Conservation (phyloP, 345 rosid species). For the Excoecaria cochinchinensis region DNA sequence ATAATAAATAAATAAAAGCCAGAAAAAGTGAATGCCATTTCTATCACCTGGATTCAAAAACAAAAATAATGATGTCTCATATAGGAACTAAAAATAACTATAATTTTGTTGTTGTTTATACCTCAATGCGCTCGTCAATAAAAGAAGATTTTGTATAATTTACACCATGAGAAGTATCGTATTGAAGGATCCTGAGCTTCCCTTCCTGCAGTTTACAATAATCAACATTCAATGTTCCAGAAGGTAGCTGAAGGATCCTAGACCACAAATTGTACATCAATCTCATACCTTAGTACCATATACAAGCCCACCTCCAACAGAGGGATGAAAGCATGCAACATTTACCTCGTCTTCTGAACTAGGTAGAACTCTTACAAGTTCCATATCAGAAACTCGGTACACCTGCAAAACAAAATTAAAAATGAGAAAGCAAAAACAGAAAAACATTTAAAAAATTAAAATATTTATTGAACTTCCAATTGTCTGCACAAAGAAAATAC, state of each 20-base stretch:
- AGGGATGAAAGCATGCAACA: slow-evolving; percentile 85
- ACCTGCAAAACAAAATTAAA: slow-evolving; percentile 35
- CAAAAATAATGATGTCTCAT: neutral
- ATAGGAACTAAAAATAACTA: neutral
- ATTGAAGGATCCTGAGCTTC: slow-evolving; percentile 63
- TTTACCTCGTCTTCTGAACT: slow-evolving; percentile 87
- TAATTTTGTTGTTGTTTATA: slow-evolving; percentile 21
- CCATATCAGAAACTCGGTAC: slow-evolving; percentile 81
- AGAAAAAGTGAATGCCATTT: neutral
- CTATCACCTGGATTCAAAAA: neutral
- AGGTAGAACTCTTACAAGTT: slow-evolving; percentile 81
- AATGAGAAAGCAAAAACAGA: slow-evolving; percentile 2
- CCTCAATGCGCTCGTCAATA: slow-evolving; percentile 52
- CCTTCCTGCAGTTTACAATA: slow-evolving; percentile 61
- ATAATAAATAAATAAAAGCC: neutral
- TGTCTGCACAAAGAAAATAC: neutral
- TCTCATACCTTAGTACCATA: slow-evolving; percentile 69
- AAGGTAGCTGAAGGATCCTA: neutral
- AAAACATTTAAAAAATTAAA: neutral
- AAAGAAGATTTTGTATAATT: slow-evolving; percentile 41
- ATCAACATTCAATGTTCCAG: neutral
- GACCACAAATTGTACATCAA: neutral
- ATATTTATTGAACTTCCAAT: neutral
- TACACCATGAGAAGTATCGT: slow-evolving; percentile 38
- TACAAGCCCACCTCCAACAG: slow-evolving; percentile 81